Percentiles rank a stretch among this genome's conserved stretches.
phyloP scores from a whole-genome alignment of 164 flowering plant genomes.

The Nelumbo lutea region DNA sequence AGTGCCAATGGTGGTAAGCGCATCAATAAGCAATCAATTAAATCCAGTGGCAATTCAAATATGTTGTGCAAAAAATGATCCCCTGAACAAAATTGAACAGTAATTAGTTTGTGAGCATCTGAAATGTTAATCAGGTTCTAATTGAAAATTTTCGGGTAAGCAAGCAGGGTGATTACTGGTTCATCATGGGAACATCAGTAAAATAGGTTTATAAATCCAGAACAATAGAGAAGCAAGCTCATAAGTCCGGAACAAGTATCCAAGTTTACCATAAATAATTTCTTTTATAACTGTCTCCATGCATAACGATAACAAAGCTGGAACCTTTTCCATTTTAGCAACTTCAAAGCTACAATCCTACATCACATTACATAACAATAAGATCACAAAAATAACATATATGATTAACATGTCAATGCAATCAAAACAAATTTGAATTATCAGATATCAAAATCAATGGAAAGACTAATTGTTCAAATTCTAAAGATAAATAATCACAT shows the following conservation, averaged over 20 bases:
- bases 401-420: no score
- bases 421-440: not conserved
- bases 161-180: not conserved
- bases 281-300: conserved; percentile 19
- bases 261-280: conserved; percentile 27
- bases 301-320: conserved; percentile 34
- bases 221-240: not conserved
- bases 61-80: conserved; percentile 32
- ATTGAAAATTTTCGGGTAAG: not conserved
- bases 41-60: conserved; percentile 49
- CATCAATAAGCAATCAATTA: conserved; percentile 41
- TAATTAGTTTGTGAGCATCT: conserved; percentile 1
- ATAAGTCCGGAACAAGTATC: not conserved
- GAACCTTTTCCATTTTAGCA: conserved; percentile 28
- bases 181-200: not conserved
- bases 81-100: conserved; percentile 24
- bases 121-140: not conserved
- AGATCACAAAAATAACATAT: no score
- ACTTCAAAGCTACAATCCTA: not conserved
- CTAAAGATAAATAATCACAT: not conserved
- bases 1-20: conserved; percentile 48
- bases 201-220: no score
- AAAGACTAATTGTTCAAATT: not conserved
- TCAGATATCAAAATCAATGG: not conserved
- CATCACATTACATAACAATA: not conserved